A percentile compares a stretch with the other conserved stretches of the same genome.
Conservation (phyloP, 2,329 filamentous ascomycete genomes). For the Fusarium luffae region DNA sequence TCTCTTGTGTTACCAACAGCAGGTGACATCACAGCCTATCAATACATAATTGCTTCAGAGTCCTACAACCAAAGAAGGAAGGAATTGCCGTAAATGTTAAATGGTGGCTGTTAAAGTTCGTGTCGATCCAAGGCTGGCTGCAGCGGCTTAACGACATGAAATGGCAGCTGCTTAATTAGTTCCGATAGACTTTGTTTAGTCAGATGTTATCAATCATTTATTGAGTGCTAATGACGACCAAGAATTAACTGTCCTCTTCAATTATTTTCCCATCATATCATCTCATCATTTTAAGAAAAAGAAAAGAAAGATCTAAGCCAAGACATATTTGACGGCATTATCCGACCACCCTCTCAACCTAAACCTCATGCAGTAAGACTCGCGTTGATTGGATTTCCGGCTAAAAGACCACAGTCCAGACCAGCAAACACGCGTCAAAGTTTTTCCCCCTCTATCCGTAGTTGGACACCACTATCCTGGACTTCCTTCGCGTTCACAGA, state of each 20-base stretch:
- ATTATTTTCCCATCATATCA: background rate
- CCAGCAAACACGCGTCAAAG: constrained; percentile 27
- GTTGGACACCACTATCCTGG: constrained; percentile 1
- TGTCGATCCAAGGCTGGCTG: constrained; percentile 1
- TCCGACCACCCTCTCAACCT: background rate
- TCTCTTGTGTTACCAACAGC: background rate
- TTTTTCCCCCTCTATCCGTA: constrained; percentile 29
- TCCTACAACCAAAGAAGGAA: background rate
- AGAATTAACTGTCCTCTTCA: background rate
- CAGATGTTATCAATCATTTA: background rate
- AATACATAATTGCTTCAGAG: background rate
- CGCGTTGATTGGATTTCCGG: background rate
- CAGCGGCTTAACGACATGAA: background rate
- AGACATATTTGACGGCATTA: background rate
- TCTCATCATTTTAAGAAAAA: background rate
- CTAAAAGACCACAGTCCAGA: background rate
- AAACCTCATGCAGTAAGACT: background rate
- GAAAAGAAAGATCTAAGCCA: background rate
- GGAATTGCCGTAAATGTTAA: background rate
- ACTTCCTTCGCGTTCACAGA: constrained; percentile 24
- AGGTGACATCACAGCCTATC: background rate
- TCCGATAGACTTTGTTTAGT: background rate
- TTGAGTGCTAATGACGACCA: background rate
- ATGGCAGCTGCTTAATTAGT: background rate
- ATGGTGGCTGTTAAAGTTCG: constrained; percentile 11